Base-by-base conservation (phyloP, 2,329 filamentous ascomycete species). In the Talaromyces sp. region DNA sequence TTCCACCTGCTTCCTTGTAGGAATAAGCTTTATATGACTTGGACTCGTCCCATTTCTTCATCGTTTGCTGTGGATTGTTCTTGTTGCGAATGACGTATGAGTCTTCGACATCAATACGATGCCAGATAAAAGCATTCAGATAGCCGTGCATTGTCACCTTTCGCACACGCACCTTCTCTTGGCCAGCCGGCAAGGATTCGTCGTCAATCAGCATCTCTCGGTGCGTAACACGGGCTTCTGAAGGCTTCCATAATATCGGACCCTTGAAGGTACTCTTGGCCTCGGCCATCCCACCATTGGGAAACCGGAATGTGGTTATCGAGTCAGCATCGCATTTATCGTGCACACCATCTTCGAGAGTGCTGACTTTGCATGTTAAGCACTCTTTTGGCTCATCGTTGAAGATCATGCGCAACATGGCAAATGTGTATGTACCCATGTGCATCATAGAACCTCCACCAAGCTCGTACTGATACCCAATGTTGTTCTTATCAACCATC, bases 401-500 rank as follows among this genome's bases (percentile, higher is more conserved):
- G 53, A 77, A 76, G 19, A 78, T 65, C 31, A 68, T 58, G 21
- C 79, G 70, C 48, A 81, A 62, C 3, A 68, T 66, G 4, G 72
- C 68, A 29, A 77, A 64, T 35, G 65, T 67, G 61, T 80, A 80
- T 21, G 70, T 74, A 3, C 79, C 74, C 64, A 57, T 14, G 27
- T 35, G 46, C 60, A 65, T 64, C 41, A 76, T 63, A 5, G 72
- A 67, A 26, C 77, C 77, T 14, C 77, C 78, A 8, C 72, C 70
- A 0, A 81, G 69, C 2, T 70, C 68, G 56, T 76, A 80, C n/a
- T 72, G 65, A 64, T 74, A 81, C 5, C 75, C 70, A 60, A 81
- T 80, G 63, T 80, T 72, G 51, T 77, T 73, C 19, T 72, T 65
- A 4, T 58, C 61, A 41, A 77, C 68, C 2, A 69, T 3, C 56